A percentile compares a stretch with the other conserved stretches of the same genome.
Conservation (phyloP, 345 rosid species). For the Erucastrum elatum region DNA sequence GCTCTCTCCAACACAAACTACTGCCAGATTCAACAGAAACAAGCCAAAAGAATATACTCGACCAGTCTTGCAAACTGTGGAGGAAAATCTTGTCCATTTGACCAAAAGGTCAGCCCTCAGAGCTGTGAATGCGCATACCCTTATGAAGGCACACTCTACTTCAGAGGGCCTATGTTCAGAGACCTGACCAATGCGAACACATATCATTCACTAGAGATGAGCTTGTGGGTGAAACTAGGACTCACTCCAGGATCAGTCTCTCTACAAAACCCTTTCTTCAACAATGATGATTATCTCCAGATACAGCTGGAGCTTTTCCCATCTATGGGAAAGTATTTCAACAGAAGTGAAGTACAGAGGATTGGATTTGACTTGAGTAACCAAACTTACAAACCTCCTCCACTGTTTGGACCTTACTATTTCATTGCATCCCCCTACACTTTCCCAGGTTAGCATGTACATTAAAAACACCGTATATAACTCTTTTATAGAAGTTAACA, state of each 20-base stretch:
- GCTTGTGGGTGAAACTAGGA: slow-evolving; percentile 69
- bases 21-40: slow-evolving; percentile 69
- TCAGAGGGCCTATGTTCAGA: slow-evolving; percentile 77
- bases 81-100: slow-evolving; percentile 54
- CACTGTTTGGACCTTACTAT: slow-evolving; percentile 79
- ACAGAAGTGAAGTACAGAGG: slow-evolving; percentile 61
- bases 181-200: slow-evolving; percentile 55
- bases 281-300: slow-evolving; percentile 85
- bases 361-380: slow-evolving; percentile 82
- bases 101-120: slow-evolving; percentile 87
- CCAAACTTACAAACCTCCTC: slow-evolving; percentile 87
- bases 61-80: slow-evolving; percentile 79
- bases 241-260: slow-evolving; percentile 84
- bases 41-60: slow-evolving; percentile 56
- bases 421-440: slow-evolving; percentile 83
- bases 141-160: slow-evolving; percentile 79
- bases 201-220: slow-evolving; percentile 79
- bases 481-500: too few species aligned
- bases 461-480: too few species aligned
- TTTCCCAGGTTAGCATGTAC: slow-evolving; percentile 69
- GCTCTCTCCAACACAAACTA: slow-evolving; percentile 63
- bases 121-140: slow-evolving; percentile 91
- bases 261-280: slow-evolving; percentile 81
- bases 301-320: slow-evolving; percentile 81
- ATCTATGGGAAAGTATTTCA: slow-evolving; percentile 54